A percentile compares a stretch with the other conserved stretches of the same genome.
phyloP scores from a whole-genome alignment of 2,329 filamentous ascomycete species.

The Microdochium nivale region DNA sequence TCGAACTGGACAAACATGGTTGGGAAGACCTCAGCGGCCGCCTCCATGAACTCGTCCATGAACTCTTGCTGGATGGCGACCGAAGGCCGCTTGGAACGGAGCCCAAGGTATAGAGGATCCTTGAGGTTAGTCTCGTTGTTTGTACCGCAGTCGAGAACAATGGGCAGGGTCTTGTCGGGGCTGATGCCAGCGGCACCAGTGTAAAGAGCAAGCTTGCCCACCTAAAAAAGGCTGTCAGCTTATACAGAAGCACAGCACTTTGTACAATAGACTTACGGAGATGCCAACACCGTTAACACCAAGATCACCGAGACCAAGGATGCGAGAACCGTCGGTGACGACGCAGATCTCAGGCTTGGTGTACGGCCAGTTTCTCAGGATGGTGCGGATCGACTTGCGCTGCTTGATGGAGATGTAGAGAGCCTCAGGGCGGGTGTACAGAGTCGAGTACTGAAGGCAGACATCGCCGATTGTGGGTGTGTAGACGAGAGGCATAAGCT shows the following conservation, averaged over 20 bases:
- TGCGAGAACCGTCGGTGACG: conserved; percentile 91
- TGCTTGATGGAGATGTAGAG: conserved; percentile 96
- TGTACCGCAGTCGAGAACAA: conserved; percentile 59
- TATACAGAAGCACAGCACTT: conserved; percentile 1
- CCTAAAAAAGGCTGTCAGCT: conserved; percentile 29
- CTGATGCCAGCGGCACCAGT: conserved; percentile 92
- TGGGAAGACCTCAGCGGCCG: conserved; percentile 65
- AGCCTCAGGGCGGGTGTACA: conserved; percentile 91
- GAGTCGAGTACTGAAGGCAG: conserved; percentile 89
- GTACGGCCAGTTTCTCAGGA: conserved; percentile 91
- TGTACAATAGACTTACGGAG: conserved; percentile 50
- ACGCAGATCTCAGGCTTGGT: conserved; percentile 88
- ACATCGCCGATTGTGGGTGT: conserved; percentile 91
- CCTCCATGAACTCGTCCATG: conserved; percentile 95
- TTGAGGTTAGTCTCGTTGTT: conserved; percentile 57
- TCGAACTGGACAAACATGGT: conserved; percentile 82
- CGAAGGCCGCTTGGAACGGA: conserved; percentile 72
- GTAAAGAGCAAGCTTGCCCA: conserved; percentile 93
- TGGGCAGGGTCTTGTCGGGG: conserved; percentile 72
- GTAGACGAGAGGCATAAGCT: conserved; percentile 78
- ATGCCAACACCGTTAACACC: conserved; percentile 98
- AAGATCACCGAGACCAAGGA: conserved; percentile 84
- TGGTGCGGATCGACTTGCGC: conserved; percentile 78
- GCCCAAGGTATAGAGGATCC: conserved; percentile 79
- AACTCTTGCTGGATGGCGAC: conserved; percentile 78